Conservation (phyloP, 78 protist genomes). For the Dictyostelium discoideum region dicty_2.7 NC_007088.5:6713501-6714000, state of each 20-base stretch:
- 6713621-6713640: background rate
- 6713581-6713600: conserved; percentile 53
- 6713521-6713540: conserved; percentile 29
- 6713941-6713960: background rate
- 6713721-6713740: conserved; percentile 53
- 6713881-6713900: background rate
- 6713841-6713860: background rate
- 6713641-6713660: conserved; percentile 60
- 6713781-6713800: conserved; percentile 44
- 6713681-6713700: background rate
- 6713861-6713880: background rate
- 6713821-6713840: conserved; percentile 59
- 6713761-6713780: conserved; percentile 53
- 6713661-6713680: conserved; percentile 60
- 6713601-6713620: conserved; percentile 32
- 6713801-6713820: background rate
- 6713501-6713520: conserved; percentile 63
- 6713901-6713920: background rate
- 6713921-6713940: background rate
- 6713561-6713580: conserved; percentile 40
- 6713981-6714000: too few species aligned
- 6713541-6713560: conserved; percentile 46
- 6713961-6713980: too few species aligned
- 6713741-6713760: conserved; percentile 57
- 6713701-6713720: conserved; percentile 2